These are phyloP conservation scores for Rhynchosporium secalis DNA, from an alignment of 2,329 filamentous ascomycete species.

Conservation along the genomic window DNA sequence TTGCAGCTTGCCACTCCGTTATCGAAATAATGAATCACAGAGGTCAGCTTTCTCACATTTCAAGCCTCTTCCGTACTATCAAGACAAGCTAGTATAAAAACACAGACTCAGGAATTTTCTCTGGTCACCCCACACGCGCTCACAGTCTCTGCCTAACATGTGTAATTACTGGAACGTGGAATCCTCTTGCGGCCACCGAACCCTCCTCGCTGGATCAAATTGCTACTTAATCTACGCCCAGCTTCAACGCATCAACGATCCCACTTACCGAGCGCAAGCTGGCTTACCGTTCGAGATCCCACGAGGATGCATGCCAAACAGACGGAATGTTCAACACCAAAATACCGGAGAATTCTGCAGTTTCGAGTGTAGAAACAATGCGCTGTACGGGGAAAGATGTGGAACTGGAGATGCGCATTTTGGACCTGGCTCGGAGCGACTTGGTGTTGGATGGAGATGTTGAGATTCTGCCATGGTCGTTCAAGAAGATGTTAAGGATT, in stretches of 20 bases:
- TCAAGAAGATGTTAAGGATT: neutral
- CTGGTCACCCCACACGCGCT: neutral
- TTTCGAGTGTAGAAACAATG: slow-evolving; percentile 38
- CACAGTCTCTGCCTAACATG: slow-evolving; percentile 26
- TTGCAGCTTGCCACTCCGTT: neutral
- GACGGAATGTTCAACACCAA: slow-evolving; percentile 28
- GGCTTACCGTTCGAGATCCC: slow-evolving; percentile 36
- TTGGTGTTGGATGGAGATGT: slow-evolving; percentile 38
- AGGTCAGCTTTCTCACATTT: neutral
- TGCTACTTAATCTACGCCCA: slow-evolving; percentile 38
- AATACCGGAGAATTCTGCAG: slow-evolving; percentile 32
- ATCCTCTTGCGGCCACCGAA: slow-evolving; percentile 36
- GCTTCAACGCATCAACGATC: slow-evolving; percentile 39
- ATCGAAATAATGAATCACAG: neutral
- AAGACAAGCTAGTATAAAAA: neutral
- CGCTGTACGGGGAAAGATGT: slow-evolving; percentile 29
- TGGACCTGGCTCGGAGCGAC: slow-evolving; percentile 36
- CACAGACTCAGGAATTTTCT: neutral
- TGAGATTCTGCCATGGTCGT: neutral
- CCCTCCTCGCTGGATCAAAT: slow-evolving; percentile 34
- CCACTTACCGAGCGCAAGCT: slow-evolving; percentile 23
- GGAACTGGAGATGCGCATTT: slow-evolving; percentile 34
- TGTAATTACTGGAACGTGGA: slow-evolving; percentile 37
- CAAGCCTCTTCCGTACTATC: neutral
- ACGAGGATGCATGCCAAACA: slow-evolving; percentile 32